A percentile compares a stretch with the other conserved stretches of the same genome.
These are phyloP conservation scores for Emericellopsis terricola DNA, from an alignment of 495 filamentous ascomycete species.

Conservation along the genomic window DNA sequence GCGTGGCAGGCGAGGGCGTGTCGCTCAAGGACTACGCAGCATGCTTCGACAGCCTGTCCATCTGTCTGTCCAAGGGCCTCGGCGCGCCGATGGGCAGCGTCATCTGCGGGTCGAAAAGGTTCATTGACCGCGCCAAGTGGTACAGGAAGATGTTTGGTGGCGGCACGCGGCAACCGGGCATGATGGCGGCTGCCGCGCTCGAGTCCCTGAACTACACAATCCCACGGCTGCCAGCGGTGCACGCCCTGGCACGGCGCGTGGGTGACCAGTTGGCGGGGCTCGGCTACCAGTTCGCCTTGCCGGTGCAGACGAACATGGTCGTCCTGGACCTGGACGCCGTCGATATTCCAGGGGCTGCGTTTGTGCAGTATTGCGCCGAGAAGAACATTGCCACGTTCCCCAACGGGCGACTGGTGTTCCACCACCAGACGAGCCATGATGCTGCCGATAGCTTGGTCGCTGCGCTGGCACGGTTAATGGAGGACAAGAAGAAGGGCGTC, in stretches of 20 bases:
- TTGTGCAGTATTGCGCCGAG: slow-evolving; percentile 20
- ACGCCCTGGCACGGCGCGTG: slow-evolving; percentile 46
- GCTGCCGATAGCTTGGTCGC: slow-evolving; percentile 29
- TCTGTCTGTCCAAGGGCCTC: slow-evolving; percentile 82
- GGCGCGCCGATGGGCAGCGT: slow-evolving; percentile 80
- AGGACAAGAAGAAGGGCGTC: no score
- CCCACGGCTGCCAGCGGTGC: slow-evolving; percentile 37
- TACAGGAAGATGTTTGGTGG: slow-evolving; percentile 74
- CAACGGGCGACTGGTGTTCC: slow-evolving; percentile 38
- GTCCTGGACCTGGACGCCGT: slow-evolving; percentile 45
- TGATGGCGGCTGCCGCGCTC: slow-evolving; percentile 37
- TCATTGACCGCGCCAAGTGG: slow-evolving; percentile 60
- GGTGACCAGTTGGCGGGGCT: slow-evolving; percentile 42
- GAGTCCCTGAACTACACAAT: slow-evolving; percentile 54
- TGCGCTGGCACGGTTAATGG: no score
- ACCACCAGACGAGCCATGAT: slow-evolving; percentile 43
- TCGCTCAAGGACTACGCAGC: slow-evolving; percentile 46
- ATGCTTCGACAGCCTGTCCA: slow-evolving; percentile 60
- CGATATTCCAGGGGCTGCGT: slow-evolving; percentile 22
- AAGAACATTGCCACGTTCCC: slow-evolving; percentile 34
- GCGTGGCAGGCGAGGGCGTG: slow-evolving; percentile 38
- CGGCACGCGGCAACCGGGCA: slow-evolving; percentile 54
- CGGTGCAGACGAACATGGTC: slow-evolving; percentile 84
- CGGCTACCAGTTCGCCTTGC: slow-evolving; percentile 39
- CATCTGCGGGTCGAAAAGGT: slow-evolving; percentile 43